Evolutionary conservation across 345 rosid genomes (phyloP).

Genomic region (Populus pruinosa): DNA sequence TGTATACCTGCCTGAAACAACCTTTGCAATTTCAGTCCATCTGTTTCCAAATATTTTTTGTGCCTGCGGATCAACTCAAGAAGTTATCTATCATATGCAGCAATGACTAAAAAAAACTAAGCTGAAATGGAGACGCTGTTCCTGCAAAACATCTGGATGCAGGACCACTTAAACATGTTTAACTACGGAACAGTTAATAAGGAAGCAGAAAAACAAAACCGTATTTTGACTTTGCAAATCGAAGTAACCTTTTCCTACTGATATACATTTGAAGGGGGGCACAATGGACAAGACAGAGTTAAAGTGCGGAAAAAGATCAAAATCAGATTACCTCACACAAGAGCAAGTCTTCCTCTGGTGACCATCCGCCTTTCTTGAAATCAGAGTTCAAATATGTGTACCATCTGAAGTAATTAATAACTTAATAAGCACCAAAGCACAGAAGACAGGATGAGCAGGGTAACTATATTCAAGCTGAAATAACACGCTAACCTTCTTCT

Average conservation of each 20-base stretch:
- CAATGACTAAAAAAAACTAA: conserved; percentile 11
- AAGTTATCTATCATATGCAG: conserved; percentile 13
- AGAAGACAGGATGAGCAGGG: background rate
- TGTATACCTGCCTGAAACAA: conserved; percentile 94
- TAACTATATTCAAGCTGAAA: background rate
- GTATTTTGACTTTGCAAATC: background rate
- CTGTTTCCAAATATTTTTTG: conserved; percentile 90
- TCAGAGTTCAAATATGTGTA: conserved; percentile 91
- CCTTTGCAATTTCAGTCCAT: conserved; percentile 99
- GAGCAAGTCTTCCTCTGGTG: conserved; percentile 93
- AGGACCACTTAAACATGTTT: background rate
- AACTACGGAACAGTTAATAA: background rate
- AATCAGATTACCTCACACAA: conserved; percentile 71
- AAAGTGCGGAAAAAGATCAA: background rate
- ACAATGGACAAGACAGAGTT: background rate
- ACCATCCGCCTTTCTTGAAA: conserved; percentile 99
- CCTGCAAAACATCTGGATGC: conserved; percentile 18
- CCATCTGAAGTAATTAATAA: conserved; percentile 64
- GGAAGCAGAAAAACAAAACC: background rate
- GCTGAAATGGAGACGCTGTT: conserved; percentile 6
- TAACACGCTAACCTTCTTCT: conserved; percentile 66
- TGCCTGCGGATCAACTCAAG: conserved; percentile 53
- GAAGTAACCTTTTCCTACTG: conserved; percentile 1
- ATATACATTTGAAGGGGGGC: background rate
- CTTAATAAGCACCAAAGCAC: background rate